Evolutionary conservation across 176 grass and related monocot species (phyloP).

Genomic region (Guadua angustifolia): DNA sequence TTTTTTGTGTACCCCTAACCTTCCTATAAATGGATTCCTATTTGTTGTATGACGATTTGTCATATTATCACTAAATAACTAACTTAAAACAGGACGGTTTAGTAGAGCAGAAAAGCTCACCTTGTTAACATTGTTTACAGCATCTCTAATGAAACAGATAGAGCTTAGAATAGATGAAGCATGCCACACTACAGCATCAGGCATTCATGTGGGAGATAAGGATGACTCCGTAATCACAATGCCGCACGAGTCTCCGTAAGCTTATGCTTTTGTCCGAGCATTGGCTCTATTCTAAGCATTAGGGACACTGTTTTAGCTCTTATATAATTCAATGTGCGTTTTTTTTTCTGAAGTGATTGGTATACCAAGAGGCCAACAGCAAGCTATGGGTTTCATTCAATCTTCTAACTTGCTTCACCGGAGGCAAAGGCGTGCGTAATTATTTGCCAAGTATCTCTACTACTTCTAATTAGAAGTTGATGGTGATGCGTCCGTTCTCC

Average conservation of each 20-base stretch:
- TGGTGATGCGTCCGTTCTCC: too few species aligned
- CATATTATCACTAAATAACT: neutral
- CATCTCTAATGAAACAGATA: too few species aligned
- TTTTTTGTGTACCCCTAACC: neutral
- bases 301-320: neutral
- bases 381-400: neutral
- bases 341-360: neutral
- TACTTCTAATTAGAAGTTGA: too few species aligned
- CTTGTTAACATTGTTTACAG: neutral
- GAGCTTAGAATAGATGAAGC: neutral
- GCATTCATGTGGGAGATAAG: neutral
- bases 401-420: neutral
- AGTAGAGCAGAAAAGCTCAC: neutral
- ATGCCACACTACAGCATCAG: neutral
- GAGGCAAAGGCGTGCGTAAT: neutral
- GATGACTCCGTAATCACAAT: neutral
- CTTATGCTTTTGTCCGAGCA: neutral
- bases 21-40: neutral
- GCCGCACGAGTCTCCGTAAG: neutral
- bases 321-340: neutral
- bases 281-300: neutral
- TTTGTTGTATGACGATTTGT: neutral
- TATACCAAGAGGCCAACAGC: neutral
- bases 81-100: neutral
- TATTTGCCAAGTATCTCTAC: neutral